Conservation (phyloP, 352 stramenopile species). For the Phytophthora cryptogea region DNA sequence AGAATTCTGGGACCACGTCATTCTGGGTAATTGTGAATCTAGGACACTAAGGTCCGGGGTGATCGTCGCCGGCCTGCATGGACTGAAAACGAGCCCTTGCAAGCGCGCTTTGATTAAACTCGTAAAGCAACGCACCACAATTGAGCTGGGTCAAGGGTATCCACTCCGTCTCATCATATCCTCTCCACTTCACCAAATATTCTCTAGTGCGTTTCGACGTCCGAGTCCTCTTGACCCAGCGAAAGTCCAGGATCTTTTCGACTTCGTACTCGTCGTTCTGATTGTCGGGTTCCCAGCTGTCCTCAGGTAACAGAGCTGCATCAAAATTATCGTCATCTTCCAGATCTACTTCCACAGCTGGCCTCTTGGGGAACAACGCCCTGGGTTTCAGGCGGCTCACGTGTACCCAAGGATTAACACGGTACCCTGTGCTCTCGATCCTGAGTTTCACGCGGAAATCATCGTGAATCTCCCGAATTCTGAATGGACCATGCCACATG, state of each 20-base stretch:
- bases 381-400: conserved; percentile 10
- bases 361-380: neutral
- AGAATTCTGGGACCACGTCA: no score
- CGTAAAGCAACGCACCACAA: conserved; percentile 5
- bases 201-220: neutral
- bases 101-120: conserved; percentile 5
- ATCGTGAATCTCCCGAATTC: conserved; percentile 12
- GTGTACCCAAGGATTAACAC: conserved; percentile 15
- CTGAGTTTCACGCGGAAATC: conserved; percentile 9
- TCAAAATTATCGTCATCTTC: conserved; percentile 13
- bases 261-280: conserved; percentile 9
- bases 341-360: neutral
- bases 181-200: conserved; percentile 9
- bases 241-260: conserved; percentile 5
- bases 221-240: neutral
- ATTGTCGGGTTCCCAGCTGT: conserved; percentile 4
- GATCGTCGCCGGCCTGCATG: conserved; percentile 11
- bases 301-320: neutral
- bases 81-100: conserved; percentile 6
- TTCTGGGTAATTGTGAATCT: no score
- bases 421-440: conserved; percentile 6
- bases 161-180: conserved; percentile 3
- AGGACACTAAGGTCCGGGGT: neutral
- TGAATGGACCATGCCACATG: conserved; percentile 10
- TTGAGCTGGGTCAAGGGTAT: neutral